Conservation (phyloP, 2,329 filamentous ascomycete species). For the Aspergillus sp. region DNA sequence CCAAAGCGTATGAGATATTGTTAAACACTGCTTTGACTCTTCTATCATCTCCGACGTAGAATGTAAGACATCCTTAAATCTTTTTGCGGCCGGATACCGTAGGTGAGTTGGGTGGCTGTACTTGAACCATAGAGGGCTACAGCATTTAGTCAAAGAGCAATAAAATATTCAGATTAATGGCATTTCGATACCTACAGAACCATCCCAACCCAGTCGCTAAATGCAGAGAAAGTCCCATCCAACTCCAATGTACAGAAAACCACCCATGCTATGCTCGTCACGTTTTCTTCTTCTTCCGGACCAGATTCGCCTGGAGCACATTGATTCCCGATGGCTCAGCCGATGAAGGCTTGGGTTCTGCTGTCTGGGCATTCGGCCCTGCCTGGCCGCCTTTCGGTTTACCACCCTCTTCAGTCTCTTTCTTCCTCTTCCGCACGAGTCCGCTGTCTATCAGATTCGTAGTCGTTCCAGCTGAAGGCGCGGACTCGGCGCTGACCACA, state of each 20-base stretch:
- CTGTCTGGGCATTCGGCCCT: conserved; percentile 4
- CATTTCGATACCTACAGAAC: no score
- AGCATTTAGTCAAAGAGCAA: no score
- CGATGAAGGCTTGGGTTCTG: conserved; percentile 1
- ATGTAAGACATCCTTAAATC: no score
- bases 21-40: no score
- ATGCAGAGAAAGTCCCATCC: conserved; percentile 1
- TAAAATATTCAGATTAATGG: no score
- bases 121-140: no score
- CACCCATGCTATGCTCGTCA: conserved; percentile 8
- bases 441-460: conserved; percentile 28
- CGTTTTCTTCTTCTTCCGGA: conserved; percentile 43
- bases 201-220: background rate
- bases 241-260: conserved; percentile 2
- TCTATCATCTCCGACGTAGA: no score
- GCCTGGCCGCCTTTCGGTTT: background rate
- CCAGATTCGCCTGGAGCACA: conserved; percentile 35
- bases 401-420: conserved; percentile 18
- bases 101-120: no score
- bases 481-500: conserved; percentile 14
- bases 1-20: no score
- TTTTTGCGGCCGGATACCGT: no score
- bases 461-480: conserved; percentile 8
- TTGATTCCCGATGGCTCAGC: conserved; percentile 27
- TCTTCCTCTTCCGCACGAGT: conserved; percentile 40